These are phyloP conservation scores for Spinacia oleracea DNA, from an alignment of 179 eudicot genomes.

Conservation along the genomic window DNA sequence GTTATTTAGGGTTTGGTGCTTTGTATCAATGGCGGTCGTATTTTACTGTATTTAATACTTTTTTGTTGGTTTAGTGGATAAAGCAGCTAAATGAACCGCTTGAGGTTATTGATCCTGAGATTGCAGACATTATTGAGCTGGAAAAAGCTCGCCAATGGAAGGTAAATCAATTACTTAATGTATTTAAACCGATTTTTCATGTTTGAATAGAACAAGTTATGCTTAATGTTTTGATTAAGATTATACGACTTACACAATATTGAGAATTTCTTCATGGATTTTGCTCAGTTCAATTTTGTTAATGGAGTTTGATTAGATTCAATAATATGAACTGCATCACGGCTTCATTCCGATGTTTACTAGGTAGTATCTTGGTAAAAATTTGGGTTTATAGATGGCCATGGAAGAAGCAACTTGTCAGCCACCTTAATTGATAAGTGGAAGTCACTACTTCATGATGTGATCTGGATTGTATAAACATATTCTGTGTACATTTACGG, in stretches of 20 bases:
- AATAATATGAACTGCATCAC: neutral
- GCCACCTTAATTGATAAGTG: neutral
- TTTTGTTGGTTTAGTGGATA: constrained; percentile 54
- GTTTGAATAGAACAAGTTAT: neutral
- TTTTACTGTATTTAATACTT: neutral
- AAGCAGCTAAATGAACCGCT: constrained; percentile 88
- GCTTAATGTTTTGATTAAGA: neutral
- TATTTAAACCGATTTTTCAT: neutral
- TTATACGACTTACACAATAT: too few species aligned
- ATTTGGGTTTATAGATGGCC: neutral
- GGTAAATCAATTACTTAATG: constrained; percentile 34
- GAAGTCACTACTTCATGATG: neutral
- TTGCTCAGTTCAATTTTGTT: neutral
- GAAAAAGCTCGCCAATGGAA: constrained; percentile 98
- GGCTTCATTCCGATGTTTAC: neutral
- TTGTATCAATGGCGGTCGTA: neutral
- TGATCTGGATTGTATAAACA: neutral
- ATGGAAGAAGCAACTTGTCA: neutral
- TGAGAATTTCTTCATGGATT: too few species aligned
- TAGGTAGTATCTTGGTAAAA: neutral
- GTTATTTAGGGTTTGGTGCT: constrained; percentile 35
- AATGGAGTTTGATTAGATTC: neutral
- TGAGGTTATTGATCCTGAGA: constrained; percentile 83
- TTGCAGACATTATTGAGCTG: constrained; percentile 86
- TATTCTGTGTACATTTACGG: neutral